Percentiles rank a stretch among this genome's conserved stretches.
Conservation (phyloP, 768 basidiomycete species). For the Chiua virens region DNA sequence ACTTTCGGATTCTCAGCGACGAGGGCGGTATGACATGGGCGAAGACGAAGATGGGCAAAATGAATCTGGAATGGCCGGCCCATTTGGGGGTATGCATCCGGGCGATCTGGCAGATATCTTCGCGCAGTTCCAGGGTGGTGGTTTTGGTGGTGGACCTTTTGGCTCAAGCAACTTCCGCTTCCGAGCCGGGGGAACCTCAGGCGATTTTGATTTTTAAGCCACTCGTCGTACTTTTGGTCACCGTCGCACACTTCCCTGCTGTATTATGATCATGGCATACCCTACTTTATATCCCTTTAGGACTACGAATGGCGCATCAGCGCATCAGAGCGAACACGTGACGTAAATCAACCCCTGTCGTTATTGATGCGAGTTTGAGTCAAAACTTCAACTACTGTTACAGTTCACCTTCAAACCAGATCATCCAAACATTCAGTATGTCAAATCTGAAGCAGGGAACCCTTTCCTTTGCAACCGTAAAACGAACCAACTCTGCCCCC, state of each 20-base stretch:
- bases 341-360: slow-evolving; percentile 16
- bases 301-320: too few relatives aligned
- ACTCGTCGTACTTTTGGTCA: not conserved
- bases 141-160: slow-evolving; percentile 26
- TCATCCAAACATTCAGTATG: not conserved
- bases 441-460: slow-evolving; percentile 43
- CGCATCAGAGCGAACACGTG: slow-evolving; percentile 8
- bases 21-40: slow-evolving; percentile 77
- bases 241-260: not conserved
- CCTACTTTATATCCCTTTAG: not conserved
- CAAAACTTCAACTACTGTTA: not conserved
- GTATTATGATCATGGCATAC: slow-evolving; percentile 8
- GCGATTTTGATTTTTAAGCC: slow-evolving; percentile 22
- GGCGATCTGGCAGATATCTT: slow-evolving; percentile 65
- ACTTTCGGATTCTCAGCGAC: slow-evolving; percentile 70
- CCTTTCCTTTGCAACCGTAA: slow-evolving; percentile 45
- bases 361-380: not conserved
- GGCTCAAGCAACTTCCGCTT: slow-evolving; percentile 34
- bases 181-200: slow-evolving; percentile 13
- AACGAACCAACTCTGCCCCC: slow-evolving; percentile 39
- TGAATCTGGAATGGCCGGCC: slow-evolving; percentile 42
- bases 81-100: slow-evolving; percentile 39
- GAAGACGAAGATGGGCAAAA: slow-evolving; percentile 75
- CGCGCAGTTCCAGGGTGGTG: slow-evolving; percentile 56
- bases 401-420: too few relatives aligned